These are phyloP conservation scores for Wallacemonas sp. DNA, from an alignment of 208 protist species.

Conservation along the genomic window DNA sequence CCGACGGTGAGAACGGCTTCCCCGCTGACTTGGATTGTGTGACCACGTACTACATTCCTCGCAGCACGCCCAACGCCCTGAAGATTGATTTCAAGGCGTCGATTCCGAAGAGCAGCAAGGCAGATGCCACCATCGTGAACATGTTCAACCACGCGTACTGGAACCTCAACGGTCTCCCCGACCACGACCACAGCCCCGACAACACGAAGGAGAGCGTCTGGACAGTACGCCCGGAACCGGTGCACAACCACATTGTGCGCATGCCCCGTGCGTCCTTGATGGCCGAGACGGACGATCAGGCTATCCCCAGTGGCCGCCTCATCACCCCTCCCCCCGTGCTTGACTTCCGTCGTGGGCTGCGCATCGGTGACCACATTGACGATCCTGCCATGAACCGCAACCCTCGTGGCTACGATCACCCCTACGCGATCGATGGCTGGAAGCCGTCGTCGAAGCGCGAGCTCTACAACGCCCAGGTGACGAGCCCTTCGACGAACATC, in stretches of 20 bases:
- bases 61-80: conserved; percentile 21
- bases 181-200: conserved; percentile 12
- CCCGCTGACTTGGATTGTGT: conserved; percentile 30
- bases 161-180: conserved; percentile 55
- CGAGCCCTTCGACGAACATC: conserved; percentile 48
- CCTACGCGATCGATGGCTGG: conserved; percentile 37
- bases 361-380: conserved; percentile 37
- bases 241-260: conserved; percentile 42
- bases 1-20: conserved; percentile 39
- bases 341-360: conserved; percentile 33
- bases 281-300: conserved; percentile 26
- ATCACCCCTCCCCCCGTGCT: conserved; percentile 24
- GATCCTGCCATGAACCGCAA: conserved; percentile 33
- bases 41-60: conserved; percentile 28
- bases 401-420: conserved; percentile 63
- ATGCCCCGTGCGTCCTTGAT: conserved; percentile 31
- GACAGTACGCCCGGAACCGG: conserved; percentile 14
- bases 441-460: conserved; percentile 20
- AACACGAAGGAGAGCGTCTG: conserved; percentile 1
- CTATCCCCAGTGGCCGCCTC: conserved; percentile 43
- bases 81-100: conserved; percentile 25
- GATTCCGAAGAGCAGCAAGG: conserved; percentile 28
- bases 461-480: conserved; percentile 43
- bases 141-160: conserved; percentile 68
- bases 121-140: conserved; percentile 39